Base-by-base conservation (phyloP, 495 filamentous ascomycete species). In the Talaromyces stipitatus region DNA sequence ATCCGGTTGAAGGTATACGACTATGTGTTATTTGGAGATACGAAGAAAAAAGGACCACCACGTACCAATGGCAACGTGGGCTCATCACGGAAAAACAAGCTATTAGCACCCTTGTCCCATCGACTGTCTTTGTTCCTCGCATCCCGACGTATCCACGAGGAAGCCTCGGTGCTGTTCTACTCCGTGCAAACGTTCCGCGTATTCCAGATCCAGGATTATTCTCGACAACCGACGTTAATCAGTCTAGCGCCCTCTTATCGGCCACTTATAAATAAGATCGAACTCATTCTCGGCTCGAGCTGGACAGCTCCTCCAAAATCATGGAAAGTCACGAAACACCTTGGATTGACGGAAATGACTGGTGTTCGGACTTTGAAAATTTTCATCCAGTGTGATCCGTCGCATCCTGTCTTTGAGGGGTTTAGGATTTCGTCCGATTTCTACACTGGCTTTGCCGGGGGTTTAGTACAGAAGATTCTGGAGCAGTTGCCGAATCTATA, bases 341-440 rank as follows among this genome's bases (percentile, higher is more conserved):
- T 94, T 23, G 88, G 89, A 0, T 72, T 95, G 23, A 65, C 72
- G 33, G 82, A 91, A 43, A 84, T 85, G 72, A 69, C 67, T 29
- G 78, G 76, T 45, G 76, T 88, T 20, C 76, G 79, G 36, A 79
- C 75, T 11, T 67, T 96, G 47, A 87, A 84, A 52, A 79, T 96
- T 0, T 92, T 90, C 63, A 80, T 92, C 23, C 83, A 95, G 69
- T 82, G 77, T 61, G 91, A 96, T 64, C 89, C 91, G 0, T 86
- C 84, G 27, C 80, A 88, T 62, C 78, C 79, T 27, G 68, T 86
- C 3, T 92, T 90, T 66, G 81, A 81, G 41, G 88, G 88, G 1
- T 95, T 89, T 67, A 81, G 89, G 12, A 67, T 76, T 20, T 79
- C 78, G 27, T 74, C 81, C 18, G 81, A 87, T 28, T 92, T 86